Evolutionary conservation across 1,284 basidiomycete species (phyloP), one percentile per base, ranked within the genome.

Genomic region (Cryptococcus amylolentus): DNA sequence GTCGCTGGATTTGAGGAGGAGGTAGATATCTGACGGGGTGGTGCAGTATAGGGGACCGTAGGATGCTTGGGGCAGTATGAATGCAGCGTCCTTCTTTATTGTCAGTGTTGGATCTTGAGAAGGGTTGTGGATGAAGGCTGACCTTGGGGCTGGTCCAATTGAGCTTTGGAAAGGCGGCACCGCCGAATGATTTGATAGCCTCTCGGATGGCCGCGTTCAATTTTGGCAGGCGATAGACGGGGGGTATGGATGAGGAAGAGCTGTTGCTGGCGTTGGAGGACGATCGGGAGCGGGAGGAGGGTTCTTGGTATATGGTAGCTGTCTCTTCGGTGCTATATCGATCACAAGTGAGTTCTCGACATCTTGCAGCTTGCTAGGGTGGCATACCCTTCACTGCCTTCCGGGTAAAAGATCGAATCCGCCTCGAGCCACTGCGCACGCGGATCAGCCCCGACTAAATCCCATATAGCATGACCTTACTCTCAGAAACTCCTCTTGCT

Each of bases 91-190:
- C 89, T 94, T 16, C 23, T 23, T 23, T 23, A 23, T 3, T 8
- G 40, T 3, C 9, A n/a, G 42, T 18, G 39, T 43, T 14, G 42
- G 31, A 31, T 48, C 27, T 12, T 4, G 1, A 12, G 18, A 8
- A 54, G 26, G 1, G n/a, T 20, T 12, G 12, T 14, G 7, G 7
- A 16, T 45, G 27, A 49, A 16, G 60, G 71, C 80, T 52, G 64
- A 89, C 92, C 79, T 87, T 87, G 28, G 92, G 92, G 16, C 89
- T 87, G 4, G 91, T 91, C 79, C 93, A 95, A 70, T 95, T 96
- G 51, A 96, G 83, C 74, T 98, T 98, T 0, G 95, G 93, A 69
- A 98, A 98, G 8, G 96, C 87, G 3, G 88, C 86, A 2, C 84
- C 88, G 62, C 68, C 67, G 51, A 91, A 94, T 56, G 83, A 78